Evolutionary conservation across 2,329 filamentous ascomycete species (phyloP), one percentile per base, ranked within the genome.

Genomic region (Pezicula carpinea): DNA sequence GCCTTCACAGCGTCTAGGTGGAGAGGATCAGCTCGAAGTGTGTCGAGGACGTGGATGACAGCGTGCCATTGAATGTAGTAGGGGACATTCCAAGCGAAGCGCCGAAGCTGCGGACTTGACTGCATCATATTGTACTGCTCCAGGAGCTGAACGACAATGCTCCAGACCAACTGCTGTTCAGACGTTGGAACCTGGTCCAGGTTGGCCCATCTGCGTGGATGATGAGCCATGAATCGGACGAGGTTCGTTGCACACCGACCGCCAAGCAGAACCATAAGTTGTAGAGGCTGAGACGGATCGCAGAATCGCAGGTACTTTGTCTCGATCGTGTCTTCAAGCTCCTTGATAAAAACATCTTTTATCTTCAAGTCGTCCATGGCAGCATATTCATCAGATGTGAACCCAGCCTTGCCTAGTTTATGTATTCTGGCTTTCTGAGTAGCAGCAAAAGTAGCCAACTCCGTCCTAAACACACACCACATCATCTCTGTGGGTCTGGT

Each of bases 401-500:
- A 35, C 33, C 26, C 23, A 35, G 33, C 17, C 33, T 35, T 35
- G 17, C 33, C 33, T 35, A 15, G 21, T 36, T 32, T 41, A 15
- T 17, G 36, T 23, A 49, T 41, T 43, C 32, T 43, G n/a, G 38
- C 29, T 39, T 26, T 43, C 38, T 46, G 31, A 15, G 21, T 23
- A 31, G 33, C 33, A 44, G 42, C 44, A 10, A 51, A 53, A 11
- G 17, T 45, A 11, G 38, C 29, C 14, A 53, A n/a, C 36, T 49
- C 40, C 5, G 34, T 21, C 40, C 48, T 42, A 22, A 48, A 43
- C 31, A 41, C 18, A 34, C 47, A 43, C 35, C 44, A 53, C 29
- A 49, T 44, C 76, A 82, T 80, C 58, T 82, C 78, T 0, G 77
- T 82, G 2, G 76, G 70, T 1, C 75, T 76, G 4, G 59, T 57